Conservation (phyloP, 345 rosid genomes). For the Ceriops tagal region DNA sequence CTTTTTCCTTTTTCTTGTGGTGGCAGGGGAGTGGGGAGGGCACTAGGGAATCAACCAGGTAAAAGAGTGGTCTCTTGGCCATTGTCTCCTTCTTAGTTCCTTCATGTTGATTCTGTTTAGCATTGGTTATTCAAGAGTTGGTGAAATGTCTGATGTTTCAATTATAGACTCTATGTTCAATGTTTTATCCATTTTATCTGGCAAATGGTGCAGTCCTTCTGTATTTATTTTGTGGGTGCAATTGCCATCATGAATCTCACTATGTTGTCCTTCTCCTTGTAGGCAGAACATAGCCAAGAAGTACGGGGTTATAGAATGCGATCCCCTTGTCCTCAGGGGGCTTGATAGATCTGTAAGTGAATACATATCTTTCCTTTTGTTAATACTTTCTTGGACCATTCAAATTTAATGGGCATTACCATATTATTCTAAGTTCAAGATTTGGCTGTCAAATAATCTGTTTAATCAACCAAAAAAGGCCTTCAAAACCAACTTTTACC, state of each 20-base stretch:
- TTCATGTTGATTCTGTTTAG: neutral
- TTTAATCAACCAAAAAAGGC: no score
- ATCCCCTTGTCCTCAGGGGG: slow-evolving; percentile 65
- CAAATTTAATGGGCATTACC: neutral
- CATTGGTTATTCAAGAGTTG: slow-evolving; percentile 6
- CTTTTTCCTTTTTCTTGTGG: neutral
- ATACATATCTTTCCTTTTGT: slow-evolving; percentile 14
- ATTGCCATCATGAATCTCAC: slow-evolving; percentile 6
- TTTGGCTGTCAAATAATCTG: no score
- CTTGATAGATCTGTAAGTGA: slow-evolving; percentile 80
- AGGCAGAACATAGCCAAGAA: slow-evolving; percentile 65
- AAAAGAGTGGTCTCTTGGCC: slow-evolving; percentile 7
- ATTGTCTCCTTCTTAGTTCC: neutral
- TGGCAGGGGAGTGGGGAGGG: neutral
- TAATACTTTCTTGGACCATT: neutral
- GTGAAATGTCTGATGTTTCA: slow-evolving; percentile 2
- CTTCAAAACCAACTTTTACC: no score
- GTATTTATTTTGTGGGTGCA: neutral
- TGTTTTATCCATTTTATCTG: neutral
- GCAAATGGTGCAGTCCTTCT: neutral
- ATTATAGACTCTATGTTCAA: no score
- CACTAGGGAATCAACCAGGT: neutral
- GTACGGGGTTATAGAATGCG: slow-evolving; percentile 86
- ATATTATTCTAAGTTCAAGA: no score
- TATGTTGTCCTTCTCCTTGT: slow-evolving; percentile 20